These are phyloP conservation scores for Populus hybrid DNA, from an alignment of 441 rosid genomes.

Conservation along the genomic window DNA sequence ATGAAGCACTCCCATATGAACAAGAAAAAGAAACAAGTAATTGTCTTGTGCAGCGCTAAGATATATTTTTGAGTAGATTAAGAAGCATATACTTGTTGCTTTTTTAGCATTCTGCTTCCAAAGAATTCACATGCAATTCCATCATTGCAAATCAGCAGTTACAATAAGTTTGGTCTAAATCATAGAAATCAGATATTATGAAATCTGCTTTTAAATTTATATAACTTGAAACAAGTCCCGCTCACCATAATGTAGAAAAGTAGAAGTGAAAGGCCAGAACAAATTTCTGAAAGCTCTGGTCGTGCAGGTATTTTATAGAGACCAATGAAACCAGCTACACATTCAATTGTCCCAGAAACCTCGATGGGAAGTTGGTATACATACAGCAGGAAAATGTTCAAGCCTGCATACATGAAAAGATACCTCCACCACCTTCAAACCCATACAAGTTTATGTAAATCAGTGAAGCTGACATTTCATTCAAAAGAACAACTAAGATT, in stretches of 20 bases:
- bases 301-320: conserved; percentile 41
- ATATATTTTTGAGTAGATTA: neutral
- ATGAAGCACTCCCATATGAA: neutral
- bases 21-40: neutral
- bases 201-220: neutral
- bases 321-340: conserved; percentile 39
- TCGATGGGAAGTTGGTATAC: conserved; percentile 46
- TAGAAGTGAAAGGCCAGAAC: conserved; percentile 42
- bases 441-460: conserved; percentile 11
- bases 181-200: neutral
- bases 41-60: neutral
- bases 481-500: neutral
- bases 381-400: conserved; percentile 43
- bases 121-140: neutral
- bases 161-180: neutral
- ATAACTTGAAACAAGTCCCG: neutral
- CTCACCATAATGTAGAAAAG: conserved; percentile 50
- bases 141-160: neutral
- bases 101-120: neutral
- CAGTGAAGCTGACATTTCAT: conserved; percentile 12
- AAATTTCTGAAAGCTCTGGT: conserved; percentile 43
- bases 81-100: neutral
- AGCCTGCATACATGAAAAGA: conserved; percentile 45
- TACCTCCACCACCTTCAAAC: conserved; percentile 53
- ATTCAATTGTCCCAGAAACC: conserved; percentile 26